Evolutionary conservation across 163 green algal genomes (phyloP), one percentile per base, ranked within the genome.

Genomic region (Prototheca wickerhamii): DNA sequence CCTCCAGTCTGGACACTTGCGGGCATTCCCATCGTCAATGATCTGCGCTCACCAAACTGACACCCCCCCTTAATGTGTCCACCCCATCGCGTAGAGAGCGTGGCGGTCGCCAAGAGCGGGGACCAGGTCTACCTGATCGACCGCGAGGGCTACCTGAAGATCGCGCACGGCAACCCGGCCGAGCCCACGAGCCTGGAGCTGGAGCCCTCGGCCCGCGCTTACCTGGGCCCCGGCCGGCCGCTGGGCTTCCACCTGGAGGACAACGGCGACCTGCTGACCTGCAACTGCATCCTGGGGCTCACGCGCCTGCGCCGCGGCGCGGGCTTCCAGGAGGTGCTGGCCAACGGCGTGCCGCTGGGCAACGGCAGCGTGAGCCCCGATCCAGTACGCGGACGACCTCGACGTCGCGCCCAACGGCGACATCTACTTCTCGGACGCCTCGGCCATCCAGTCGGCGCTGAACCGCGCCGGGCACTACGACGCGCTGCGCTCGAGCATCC

Each of bases 371-470:
- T 56, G 15, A 4, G 37, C 54, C 5, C 73, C 68, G 29, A 81
- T 89, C 52, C 40, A 7, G 18, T 88, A 85, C 58, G 75, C 82
- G 12, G 86, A 92, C 55, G 84, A 89, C 42, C 60, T 92, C 23
- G 79, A 83, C 63, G 70, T 88, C 0, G 54, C 63, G 1, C 26
- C 58, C 29, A 31, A 55, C 17, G 82, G 82, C 4, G 63, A 43
- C 23, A 61, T 91, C 6, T 89, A 82, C 67, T 91, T 92, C 69
- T 78, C 68, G 4, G 77, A 84, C 67, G 71, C 61, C 31, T 63
- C 65, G 35, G 63, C 37, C 60, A 77, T 86, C 33, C 61, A 58
- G 3, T 76, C 78, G 1, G 52, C 64, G 1, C 37, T 56, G 29
- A 69, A 71, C 31, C 20, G 46, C 23, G 52, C 59, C 1, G 60